Evolutionary conservation across 2,329 filamentous ascomycete species (phyloP), one percentile per base, ranked within the genome.

Genomic region (Colletotrichum lindemuthianum): DNA sequence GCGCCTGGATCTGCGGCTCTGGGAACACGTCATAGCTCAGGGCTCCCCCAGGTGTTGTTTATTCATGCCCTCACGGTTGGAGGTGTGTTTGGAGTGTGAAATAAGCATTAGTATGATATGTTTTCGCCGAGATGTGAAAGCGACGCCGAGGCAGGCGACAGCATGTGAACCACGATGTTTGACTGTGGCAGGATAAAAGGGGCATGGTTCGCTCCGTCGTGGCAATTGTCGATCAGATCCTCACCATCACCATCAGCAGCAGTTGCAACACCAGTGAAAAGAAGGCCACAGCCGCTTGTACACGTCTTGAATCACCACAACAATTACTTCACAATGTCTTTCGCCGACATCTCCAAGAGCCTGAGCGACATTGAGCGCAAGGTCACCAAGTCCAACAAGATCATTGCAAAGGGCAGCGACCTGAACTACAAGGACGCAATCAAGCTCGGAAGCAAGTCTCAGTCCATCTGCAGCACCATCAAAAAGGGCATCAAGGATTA

Each of bases 311-410:
- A 13, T 2, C 4, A 32, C 3, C 16, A 50, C 3, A 39, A 11
- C 15, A 58, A 40, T 10, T 32, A 12, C 8, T 33, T 49, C 45
- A 36, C 32, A 34, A 63, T 63, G 60, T 63, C 60, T 34, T 63
- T 59, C 36, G 48, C 60, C 48, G 60, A 63, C 39, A 53, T 63
- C 8, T 59, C 55, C 49, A 63, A 59, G 60, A 59, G 60, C 37
- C 32, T 63, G 24, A 59, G 60, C 37, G 60, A 63, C 56, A 63
- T 63, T 37, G 60, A 63, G 55, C 60, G 60, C 43, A 63, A 63
- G 56, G 48, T 54, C 36, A 54, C 43, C 10, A 63, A 63, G 43
- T 59, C 60, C 16, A 63, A 53, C 49, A 63, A 63, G 55, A 63
- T 63, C 39, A 41, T 63, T 6, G 40, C 43, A 2, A 63, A 63